These are phyloP conservation scores for Monosporozyma yasuniensis DNA, from an alignment of 805 yeast genomes.

Conservation along the genomic window DNA sequence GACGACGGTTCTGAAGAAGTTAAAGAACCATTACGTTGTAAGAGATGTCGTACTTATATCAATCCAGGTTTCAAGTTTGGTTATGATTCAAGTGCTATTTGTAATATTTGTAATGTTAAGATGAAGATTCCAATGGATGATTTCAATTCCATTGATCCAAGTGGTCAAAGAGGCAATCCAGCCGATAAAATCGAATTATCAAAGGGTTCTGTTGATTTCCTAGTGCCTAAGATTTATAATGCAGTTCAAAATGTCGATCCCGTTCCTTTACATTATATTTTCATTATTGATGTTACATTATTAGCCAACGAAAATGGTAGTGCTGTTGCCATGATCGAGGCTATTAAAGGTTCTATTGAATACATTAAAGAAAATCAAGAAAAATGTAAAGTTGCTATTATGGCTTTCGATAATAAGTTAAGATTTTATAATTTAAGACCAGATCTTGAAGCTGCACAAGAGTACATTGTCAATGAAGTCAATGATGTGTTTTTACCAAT, in stretches of 20 bases:
- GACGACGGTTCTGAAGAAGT: constrained; percentile 26
- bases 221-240: constrained; percentile 69
- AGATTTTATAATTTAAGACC: constrained; percentile 66
- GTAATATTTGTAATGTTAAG: constrained; percentile 81
- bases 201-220: constrained; percentile 76
- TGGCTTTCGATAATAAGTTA: constrained; percentile 64
- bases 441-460: constrained; percentile 44
- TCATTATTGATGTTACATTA: constrained; percentile 63
- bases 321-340: constrained; percentile 49
- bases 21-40: constrained; percentile 68
- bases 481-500: constrained; percentile 63
- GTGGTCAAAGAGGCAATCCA: constrained; percentile 57
- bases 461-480: constrained; percentile 58
- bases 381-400: constrained; percentile 53
- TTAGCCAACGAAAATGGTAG: constrained; percentile 51
- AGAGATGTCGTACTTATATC: constrained; percentile 82
- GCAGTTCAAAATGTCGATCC: constrained; percentile 34
- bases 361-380: constrained; percentile 26
- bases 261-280: constrained; percentile 55
- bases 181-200: constrained; percentile 44
- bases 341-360: constrained; percentile 49
- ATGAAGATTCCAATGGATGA: constrained; percentile 63
- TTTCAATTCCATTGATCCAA: constrained; percentile 48
- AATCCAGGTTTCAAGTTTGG: constrained; percentile 71
- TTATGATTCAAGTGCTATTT: constrained; percentile 54